Evolutionary conservation across 371 early-diverging fungal species (phyloP), one percentile per base, ranked within the genome.

Genomic region (Rhizopus arrhizus): DNA sequence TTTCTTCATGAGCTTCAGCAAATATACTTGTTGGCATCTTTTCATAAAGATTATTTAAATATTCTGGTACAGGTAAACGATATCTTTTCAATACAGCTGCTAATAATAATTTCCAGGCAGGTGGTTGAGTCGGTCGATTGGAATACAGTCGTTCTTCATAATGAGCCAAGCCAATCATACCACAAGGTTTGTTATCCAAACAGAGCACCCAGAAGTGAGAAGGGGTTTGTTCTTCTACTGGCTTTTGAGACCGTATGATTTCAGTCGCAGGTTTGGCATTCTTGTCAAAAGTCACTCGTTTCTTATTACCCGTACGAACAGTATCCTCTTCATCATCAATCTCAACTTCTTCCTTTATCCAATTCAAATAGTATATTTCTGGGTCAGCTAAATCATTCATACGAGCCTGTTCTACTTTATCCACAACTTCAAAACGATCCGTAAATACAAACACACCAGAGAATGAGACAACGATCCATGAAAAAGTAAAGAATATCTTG

Each of bases 181-280:
- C 81, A 59, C 72, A 68, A 3, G 67, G 53, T 13, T 56, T 59
- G 56, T 67, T 69, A 36, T 78, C 73, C 53, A 76, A 52, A 0
- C 65, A 52, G 13, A 81, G 60, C 3, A 81, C 77, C 81, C 81
- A 81, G 55, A 81, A 81, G 59, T 76, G 75, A 34, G 74, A 70
- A n/a, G 77, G 69, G 1, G 56, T 56, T 12, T 62, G 70, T 38
- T 76, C 73, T 1, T 58, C 29, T 13, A 66, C 58, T 4, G 69
- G 62, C 32, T 68, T 73, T 66, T 66, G 69, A 29, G 40, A 65
- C 70, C 82, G 70, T 5, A 62, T 47, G 12, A 65, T 15, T 33
- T 69, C 70, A 0, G 62, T 65, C 1, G 70, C 70, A 12, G 70
- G 70, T 22, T 74, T 72, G 3, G 66, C 66, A 15, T 71, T 55